Base-by-base conservation (phyloP, 129 eudicot genomes). In the Silybum marianum region DNA sequence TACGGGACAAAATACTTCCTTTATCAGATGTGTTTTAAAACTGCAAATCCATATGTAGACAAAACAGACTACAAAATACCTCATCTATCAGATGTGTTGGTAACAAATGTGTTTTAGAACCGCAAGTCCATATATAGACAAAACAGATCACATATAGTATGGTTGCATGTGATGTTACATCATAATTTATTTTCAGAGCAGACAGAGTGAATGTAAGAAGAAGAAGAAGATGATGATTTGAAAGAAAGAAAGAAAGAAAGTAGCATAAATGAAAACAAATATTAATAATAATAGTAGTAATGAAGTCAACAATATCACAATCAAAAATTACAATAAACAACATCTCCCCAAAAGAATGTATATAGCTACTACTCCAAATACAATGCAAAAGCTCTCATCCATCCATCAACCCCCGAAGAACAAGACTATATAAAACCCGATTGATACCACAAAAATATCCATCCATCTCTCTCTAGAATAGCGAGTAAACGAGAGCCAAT, bases 261-360 rank as follows among this genome's bases (percentile, higher is more conserved):
- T 34, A 22, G 28, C 70, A 83, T 44, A 78, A 72, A 78, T 26
- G 8, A 10, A 62, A 77, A 83, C 82, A 83, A 82, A 32, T 32
- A 32, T 4, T 83, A 44, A 77, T 78, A 82, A 70, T 63, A 72
- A 40, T 54, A 68, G 38, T 39, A 24, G 75, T 81, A 48, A 7
- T 10, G 72, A 66, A 25, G 72, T 69, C 48, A 21, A 75, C 83
- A 73, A 78, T 83, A 76, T 75, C 76, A 82, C 79, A 81, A 81
- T 48, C 70, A 78, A 78, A 58, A 78, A 72, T 78, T 83, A 83
- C 83, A 83, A 83, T 68, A 83, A 83, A 72, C 73, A 44, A 32
- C 86, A 83, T 83, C 82, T 25, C 76, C 46, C 70, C 70, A 72
- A 83, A 83, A 83, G 83, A 83, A 83, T 83, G 83, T 83, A 83